Base-by-base conservation (phyloP, 2,329 filamentous ascomycete species). In the Calonectria hawksworthii region DNA sequence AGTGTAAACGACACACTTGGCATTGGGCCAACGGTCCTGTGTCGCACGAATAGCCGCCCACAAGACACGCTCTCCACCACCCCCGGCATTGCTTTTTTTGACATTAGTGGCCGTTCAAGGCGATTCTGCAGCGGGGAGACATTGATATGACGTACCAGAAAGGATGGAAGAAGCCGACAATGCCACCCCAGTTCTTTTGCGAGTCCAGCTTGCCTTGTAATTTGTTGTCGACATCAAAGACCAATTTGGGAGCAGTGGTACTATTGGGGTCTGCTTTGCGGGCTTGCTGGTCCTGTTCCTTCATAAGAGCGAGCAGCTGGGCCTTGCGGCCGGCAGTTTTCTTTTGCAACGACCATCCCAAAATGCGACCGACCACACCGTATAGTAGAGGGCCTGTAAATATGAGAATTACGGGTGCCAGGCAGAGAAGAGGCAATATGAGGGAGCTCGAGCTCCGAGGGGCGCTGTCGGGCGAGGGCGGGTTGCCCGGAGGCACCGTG, bases 121-220 rank as follows among this genome's bases (percentile, higher is more conserved):
- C 47, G 32, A 38, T 68, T 32, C n/a, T 73, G 36, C 61, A 18
- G 32, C n/a, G 54, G 50, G 36, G 30, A 65, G 26, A 16, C 14
- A 32, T 38, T 11, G 59, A 68, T 30, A 72, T 36, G 41, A 82
- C 90, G 77, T 88, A 96, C 95, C 97, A 99, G 85, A 98, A 99
- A 1, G 97, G 97, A 85, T 99, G 97, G 83, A 99, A 98, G 89
- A 99, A 99, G 61, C 95, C 97, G 76, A 99, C 92, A 68, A 98
- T 92, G 38, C 96, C 96, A 75, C 93, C 89, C 94, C 95, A 98
- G 59, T 94, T 89, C 78, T 90, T 87, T 73, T 81, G 78, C 2
- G 90, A 88, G 14, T 83, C 85, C 70, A 81, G 67, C 21, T 69
- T 78, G 7, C 23, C 65, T 64, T 77, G 70, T n/a, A 81, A 72